A percentile compares a stretch with the other conserved stretches of the same genome.
Conservation (phyloP, 1,139 yeast species). For the Saccharomyces pastorianus region DNA sequence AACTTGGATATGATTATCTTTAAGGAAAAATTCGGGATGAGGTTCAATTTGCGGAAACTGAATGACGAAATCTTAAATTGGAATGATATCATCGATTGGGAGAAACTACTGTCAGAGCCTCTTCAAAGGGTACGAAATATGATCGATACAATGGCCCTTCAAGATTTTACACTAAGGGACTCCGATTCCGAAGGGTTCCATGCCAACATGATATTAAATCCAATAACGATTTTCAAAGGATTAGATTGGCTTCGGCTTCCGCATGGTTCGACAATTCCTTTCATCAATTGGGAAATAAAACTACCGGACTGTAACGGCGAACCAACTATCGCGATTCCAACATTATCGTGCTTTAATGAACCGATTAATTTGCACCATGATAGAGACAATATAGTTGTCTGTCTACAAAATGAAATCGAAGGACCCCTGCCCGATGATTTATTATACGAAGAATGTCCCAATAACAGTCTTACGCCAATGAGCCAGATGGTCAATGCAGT, state of each 20-base stretch:
- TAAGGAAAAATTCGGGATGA: constrained; percentile 8
- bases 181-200: neutral
- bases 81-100: constrained; percentile 25
- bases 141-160: neutral
- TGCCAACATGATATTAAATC: neutral
- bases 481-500: constrained; percentile 5
- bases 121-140: constrained; percentile 3
- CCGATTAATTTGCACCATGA: neutral
- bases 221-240: neutral
- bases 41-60: constrained; percentile 19
- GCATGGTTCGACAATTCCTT: constrained; percentile 2
- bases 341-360: constrained; percentile 7
- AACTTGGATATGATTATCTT: constrained; percentile 15
- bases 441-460: neutral
- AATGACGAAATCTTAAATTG: constrained; percentile 11
- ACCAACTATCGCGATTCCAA: constrained; percentile 8
- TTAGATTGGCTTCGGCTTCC: neutral
- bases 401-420: constrained; percentile 8
- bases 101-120: constrained; percentile 8
- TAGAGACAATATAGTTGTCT: constrained; percentile 4
- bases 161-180: neutral
- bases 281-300: constrained; percentile 10
- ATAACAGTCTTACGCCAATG: neutral
- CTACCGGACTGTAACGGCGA: constrained; percentile 10
- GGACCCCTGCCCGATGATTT: constrained; percentile 4